Percentiles rank a stretch among this genome's conserved stretches.
These are phyloP conservation scores for Ophiostoma ulmi DNA, from an alignment of 2,329 filamentous ascomycete genomes.

Conservation along the genomic window DNA sequence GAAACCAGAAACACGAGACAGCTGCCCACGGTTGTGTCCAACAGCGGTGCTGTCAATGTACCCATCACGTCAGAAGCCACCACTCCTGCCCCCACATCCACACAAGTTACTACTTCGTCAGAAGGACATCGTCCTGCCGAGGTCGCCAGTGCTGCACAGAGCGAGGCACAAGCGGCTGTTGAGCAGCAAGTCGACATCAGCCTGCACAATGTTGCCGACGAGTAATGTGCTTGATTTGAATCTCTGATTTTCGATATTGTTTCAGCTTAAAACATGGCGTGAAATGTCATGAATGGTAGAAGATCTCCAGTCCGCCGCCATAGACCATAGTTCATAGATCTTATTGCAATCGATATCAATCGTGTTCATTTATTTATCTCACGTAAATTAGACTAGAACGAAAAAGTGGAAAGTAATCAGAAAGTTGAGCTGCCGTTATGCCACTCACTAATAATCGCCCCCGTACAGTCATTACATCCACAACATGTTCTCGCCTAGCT, in stretches of 20 bases:
- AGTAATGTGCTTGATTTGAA: neutral
- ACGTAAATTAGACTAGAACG: neutral
- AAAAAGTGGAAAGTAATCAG: no score
- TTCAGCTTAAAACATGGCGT: neutral
- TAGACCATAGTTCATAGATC: neutral
- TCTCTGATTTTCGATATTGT: neutral
- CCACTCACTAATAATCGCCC: neutral
- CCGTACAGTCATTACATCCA: neutral
- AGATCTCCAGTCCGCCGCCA: neutral
- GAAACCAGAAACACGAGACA: conserved; percentile 13
- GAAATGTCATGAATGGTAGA: neutral
- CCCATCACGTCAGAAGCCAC: neutral
- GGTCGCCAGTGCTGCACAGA: neutral
- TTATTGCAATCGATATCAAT: neutral
- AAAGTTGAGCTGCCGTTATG: neutral
- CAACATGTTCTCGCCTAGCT: neutral
- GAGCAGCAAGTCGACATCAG: conserved; percentile 17
- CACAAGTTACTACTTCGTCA: neutral
- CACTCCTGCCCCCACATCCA: neutral
- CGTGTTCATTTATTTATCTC: neutral
- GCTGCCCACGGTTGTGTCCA: conserved; percentile 15
- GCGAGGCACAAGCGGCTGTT: conserved; percentile 1
- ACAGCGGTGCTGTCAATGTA: conserved; percentile 7
- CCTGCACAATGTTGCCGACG: conserved; percentile 16
- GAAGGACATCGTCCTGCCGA: neutral